Percentiles rank a stretch among this genome's conserved stretches.
Evolutionary conservation across 148 eudicot genomes (phyloP).

Genomic region (Chenopodium quinoa): DNA sequence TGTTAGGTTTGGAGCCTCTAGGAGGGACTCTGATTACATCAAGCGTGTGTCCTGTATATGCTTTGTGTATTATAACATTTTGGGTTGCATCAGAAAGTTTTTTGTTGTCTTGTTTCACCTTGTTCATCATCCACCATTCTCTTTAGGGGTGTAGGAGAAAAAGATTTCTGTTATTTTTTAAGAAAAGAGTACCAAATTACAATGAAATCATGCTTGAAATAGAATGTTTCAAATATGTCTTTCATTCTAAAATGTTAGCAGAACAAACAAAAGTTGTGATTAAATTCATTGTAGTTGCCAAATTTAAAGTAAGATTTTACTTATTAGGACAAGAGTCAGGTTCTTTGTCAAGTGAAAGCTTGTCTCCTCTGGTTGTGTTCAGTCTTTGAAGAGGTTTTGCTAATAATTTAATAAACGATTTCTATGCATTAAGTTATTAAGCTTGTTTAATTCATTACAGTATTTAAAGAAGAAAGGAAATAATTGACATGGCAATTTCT

Average conservation of each 20-base stretch:
- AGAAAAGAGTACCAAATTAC: not conserved
- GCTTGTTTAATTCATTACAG: not conserved
- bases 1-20: not conserved
- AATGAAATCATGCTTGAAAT: not conserved
- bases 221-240: not conserved
- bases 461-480: too few relatives aligned
- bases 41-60: conserved; percentile 2
- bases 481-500: not conserved
- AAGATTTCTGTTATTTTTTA: not conserved
- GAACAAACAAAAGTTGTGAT: not conserved
- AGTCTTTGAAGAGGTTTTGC: not conserved
- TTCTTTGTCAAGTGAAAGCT: not conserved
- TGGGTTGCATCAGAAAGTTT: not conserved
- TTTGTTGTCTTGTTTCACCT: not conserved
- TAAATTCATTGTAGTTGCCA: not conserved
- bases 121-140: not conserved
- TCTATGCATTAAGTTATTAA: not conserved
- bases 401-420: not conserved
- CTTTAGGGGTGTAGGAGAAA: not conserved
- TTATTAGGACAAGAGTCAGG: not conserved
- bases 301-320: not conserved
- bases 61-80: not conserved
- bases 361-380: not conserved
- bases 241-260: not conserved
- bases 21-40: conserved; percentile 12